Conservation (phyloP, 352 stramenopile genomes). For the Phytopythium sindhum region DNA sequence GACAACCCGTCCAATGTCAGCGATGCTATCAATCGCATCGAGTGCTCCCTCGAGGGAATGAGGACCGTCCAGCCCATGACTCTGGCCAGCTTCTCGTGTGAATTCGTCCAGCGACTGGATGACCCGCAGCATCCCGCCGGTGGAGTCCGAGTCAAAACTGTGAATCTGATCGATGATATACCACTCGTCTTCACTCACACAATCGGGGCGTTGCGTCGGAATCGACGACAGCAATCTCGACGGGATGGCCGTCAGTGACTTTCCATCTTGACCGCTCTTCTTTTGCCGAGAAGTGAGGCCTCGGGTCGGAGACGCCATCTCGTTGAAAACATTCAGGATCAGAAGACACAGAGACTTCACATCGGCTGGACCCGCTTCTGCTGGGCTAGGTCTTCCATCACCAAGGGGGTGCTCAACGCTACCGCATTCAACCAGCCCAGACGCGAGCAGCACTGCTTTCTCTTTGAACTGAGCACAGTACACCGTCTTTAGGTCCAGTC, state of each 20-base stretch:
- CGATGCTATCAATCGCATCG: too few species aligned
- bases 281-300: not conserved
- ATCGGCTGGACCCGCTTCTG: too few species aligned
- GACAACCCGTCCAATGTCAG: not conserved
- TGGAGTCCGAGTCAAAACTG: not conserved
- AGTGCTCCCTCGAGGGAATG: not conserved
- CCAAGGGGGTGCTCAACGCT: too few species aligned
- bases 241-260: not conserved
- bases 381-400: too few species aligned
- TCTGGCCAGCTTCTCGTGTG: not conserved
- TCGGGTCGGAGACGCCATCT: not conserved
- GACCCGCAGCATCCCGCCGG: not conserved
- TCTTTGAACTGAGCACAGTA: slow-evolving; percentile 1
- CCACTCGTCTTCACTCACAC: slow-evolving; percentile 2
- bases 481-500: not conserved
- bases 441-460: slow-evolving; percentile 5
- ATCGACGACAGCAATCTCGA: not conserved
- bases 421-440: not conserved
- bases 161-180: not conserved
- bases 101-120: not conserved
- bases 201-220: not conserved
- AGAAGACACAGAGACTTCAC: not conserved
- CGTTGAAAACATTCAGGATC: not conserved
- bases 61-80: not conserved
- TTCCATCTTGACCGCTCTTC: not conserved